Percentiles rank a stretch among this genome's conserved stretches.
phyloP scores from a whole-genome alignment of 306 rosid genomes.

The Corylus avellana region DNA sequence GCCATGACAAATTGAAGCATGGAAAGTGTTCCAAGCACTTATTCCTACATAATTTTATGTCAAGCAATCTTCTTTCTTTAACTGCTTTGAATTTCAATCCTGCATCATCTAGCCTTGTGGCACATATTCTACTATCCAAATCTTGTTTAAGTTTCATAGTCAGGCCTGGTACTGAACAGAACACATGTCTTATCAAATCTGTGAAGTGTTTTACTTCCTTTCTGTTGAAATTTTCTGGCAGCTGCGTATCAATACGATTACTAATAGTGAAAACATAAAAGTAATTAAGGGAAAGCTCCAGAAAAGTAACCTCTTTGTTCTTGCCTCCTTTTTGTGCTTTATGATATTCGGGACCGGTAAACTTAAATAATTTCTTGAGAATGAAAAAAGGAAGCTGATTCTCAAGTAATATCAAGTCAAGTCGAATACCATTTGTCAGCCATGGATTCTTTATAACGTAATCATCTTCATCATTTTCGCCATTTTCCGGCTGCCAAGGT shows the following conservation, averaged over 20 bases:
- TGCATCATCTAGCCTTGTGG: background rate
- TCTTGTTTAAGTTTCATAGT: too few species aligned
- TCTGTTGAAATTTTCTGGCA: background rate
- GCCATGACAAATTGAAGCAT: constrained; percentile 4
- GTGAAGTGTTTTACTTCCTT: constrained; percentile 12
- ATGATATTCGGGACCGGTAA: background rate
- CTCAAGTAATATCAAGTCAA: constrained; percentile 32
- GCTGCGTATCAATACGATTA: background rate
- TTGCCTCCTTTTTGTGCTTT: background rate
- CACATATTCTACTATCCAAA: too few species aligned
- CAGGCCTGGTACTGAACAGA: background rate
- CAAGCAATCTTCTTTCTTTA: background rate
- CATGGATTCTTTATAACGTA: constrained; percentile 23
- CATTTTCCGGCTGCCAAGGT: background rate
- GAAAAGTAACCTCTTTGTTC: background rate
- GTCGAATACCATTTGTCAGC: constrained; percentile 19
- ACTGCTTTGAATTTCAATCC: background rate
- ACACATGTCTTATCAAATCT: constrained; percentile 28
- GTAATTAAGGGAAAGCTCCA: background rate
- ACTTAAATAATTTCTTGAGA: constrained; percentile 8
- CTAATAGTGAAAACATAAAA: background rate
- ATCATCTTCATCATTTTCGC: background rate
- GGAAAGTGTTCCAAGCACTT: background rate
- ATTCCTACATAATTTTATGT: background rate
- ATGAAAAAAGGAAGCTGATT: constrained; percentile 33